Evolutionary conservation across 2,329 filamentous ascomycete genomes (phyloP), one percentile per base, ranked within the genome.

Genomic region (Penicillium sp.): DNA sequence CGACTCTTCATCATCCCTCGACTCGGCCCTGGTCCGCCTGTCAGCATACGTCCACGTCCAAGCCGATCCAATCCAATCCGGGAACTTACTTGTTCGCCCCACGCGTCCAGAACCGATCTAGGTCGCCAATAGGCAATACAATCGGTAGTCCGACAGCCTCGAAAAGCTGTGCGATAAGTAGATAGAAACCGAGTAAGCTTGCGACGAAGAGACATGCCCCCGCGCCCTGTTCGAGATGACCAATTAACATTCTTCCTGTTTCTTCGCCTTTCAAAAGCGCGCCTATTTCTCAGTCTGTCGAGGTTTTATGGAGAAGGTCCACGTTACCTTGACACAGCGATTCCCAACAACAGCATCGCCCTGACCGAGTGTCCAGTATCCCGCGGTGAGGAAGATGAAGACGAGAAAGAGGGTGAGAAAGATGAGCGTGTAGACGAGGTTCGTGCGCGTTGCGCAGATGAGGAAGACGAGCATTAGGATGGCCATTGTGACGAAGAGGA

Each of bases 381-480:
- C 83, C 2, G 81, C 87, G 0, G 88, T 83, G 35, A 92, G 80
- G 29, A 87, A 78, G 13, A 76, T 73, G 71, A 92, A 91, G 3
- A 82, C 79, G 13, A 87, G 71, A 19, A 85, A 74, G n/a, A 92
- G 83, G 1, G 81, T 81, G 62, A 87, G 70, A 80, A 92, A 92
- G 75, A 93, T 90, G 59, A 87, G 67, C 67, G 90, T 84, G 76
- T 92, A 91, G 73, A 87, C 83, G 9, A 91, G 60, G 73, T 93
- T 93, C 31, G 89, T 92, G 52, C 90, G 86, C 19, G 92, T 78
- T 1, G 90, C 84, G 76, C 88, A 90, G 72, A 92, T 80, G 54
- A 91, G 77, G 79, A 86, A 92, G 68, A 92, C 72, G 64, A 91
- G 75, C 73, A 85, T 87, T 30, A 91, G 77, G n/a, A 91, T 64